Evolutionary conservation across 768 basidiomycete species (phyloP), one percentile per base, ranked within the genome.

Genomic region (Gautieria morchelliformis): DNA sequence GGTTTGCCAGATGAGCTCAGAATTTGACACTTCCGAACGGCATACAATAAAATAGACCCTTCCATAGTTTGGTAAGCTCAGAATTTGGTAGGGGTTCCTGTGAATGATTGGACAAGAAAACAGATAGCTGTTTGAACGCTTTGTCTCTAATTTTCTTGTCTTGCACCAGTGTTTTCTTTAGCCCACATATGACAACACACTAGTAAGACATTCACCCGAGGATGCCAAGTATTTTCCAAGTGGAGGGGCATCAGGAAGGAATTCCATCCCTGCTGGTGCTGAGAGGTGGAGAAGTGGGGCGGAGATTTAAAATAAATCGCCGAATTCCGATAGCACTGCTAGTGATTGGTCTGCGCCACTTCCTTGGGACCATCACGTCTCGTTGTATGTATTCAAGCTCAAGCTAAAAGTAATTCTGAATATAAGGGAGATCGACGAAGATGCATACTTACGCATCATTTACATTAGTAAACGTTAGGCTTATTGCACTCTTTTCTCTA

Each of bases 21-120:
- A 20, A 51, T 40, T 15, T 42, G 30, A 0, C 41, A 30, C 58
- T 39, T 14, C 11, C 42, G 50, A 58, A 60, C 49, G 24, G 35
- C 83, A 62, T 61, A 93, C 94, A 96, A 70, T 95, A 99, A 69
- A 95, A 99, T 52, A 98, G 80, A 0, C 94, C 95, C 69, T 99
- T 97, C 95, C 95, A 98, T 32, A 98, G 69, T 70, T 93, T 95
- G 60, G 82, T 79, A 84, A 96, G 86, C 65, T 97, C 93, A 30
- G 74, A 58, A 57, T 85, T 81, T 15, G 86, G 71, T 32, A 95
- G 70, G 22, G 69, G 76, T 73, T 84, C 74, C 58, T 75, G 74
- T 9, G 69, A 68, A 47, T 78, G 75, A 63, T 82, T 78, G 1
- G 91, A 92, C 32, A 98, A 80, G 68, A 97, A 95, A 4, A 74